These are phyloP conservation scores for Neofusicoccum ribis DNA, from an alignment of 2,329 filamentous ascomycete species.

Conservation along the genomic window DNA sequence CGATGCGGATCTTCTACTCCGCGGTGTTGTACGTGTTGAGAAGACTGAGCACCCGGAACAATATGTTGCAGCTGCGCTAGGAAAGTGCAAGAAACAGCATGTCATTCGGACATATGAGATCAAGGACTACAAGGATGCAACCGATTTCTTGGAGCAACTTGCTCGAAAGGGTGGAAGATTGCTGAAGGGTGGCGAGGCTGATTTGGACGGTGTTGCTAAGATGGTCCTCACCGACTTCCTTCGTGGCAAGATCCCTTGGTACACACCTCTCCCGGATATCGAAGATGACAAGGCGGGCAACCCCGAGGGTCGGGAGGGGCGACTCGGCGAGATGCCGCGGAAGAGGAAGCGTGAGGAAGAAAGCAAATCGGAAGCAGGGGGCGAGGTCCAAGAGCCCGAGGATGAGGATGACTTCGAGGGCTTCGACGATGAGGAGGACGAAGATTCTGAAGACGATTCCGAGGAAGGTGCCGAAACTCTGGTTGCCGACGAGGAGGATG, in stretches of 20 bases:
- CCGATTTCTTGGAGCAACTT: conserved; percentile 82
- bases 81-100: conserved; percentile 79
- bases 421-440: conserved; percentile 20
- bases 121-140: conserved; percentile 68
- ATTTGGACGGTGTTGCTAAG: conserved; percentile 91
- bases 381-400: conserved; percentile 38
- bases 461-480: conserved; percentile 27
- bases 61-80: conserved; percentile 83
- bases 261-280: conserved; percentile 69
- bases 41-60: conserved; percentile 96
- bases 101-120: conserved; percentile 92
- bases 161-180: conserved; percentile 85
- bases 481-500: conserved; percentile 24
- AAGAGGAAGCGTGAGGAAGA: conserved; percentile 64
- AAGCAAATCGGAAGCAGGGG: conserved; percentile 42
- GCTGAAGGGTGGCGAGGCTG: conserved; percentile 89
- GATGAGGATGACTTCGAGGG: conserved; percentile 22
- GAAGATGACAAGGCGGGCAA: conserved; percentile 51
- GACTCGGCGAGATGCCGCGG: conserved; percentile 75
- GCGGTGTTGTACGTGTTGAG: conserved; percentile 90
- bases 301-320: conserved; percentile 72
- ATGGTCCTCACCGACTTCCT: conserved; percentile 97
- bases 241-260: conserved; percentile 95
- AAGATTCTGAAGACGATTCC: conserved; percentile 24
- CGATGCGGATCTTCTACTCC: conserved; percentile 82